phyloP scores from a whole-genome alignment of 2,329 filamentous ascomycete species.

The Xylaria digitata region DNA sequence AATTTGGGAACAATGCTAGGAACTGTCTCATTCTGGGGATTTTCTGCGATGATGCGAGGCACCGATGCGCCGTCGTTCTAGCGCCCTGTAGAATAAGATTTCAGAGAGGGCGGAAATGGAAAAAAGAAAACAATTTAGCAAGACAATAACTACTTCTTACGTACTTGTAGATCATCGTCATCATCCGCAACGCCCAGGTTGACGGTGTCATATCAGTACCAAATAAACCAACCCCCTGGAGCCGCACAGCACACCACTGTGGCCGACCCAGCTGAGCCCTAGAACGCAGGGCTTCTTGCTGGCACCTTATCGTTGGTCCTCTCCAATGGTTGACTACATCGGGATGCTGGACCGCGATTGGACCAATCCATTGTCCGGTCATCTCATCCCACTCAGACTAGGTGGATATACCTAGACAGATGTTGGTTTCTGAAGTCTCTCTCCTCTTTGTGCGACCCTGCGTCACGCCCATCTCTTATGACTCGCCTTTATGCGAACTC shows the following conservation, averaged over 20 bases:
- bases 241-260: background rate
- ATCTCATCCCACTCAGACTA: background rate
- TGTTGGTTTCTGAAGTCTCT: background rate
- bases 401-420: background rate
- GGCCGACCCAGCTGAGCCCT: slow-evolving; percentile 11
- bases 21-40: slow-evolving; percentile 4
- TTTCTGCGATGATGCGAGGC: slow-evolving; percentile 31
- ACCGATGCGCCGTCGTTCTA: slow-evolving; percentile 18
- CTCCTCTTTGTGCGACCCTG: slow-evolving; percentile 8
- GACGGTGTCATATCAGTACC: slow-evolving; percentile 11
- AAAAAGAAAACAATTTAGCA: background rate
- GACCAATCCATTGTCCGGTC: slow-evolving; percentile 9
- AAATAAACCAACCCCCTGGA: background rate
- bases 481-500: slow-evolving; percentile 17
- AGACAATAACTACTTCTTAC: background rate
- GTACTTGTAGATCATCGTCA: slow-evolving; percentile 13
- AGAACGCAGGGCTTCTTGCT: slow-evolving; percentile 10
- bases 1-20: slow-evolving; percentile 6
- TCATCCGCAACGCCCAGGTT: slow-evolving; percentile 22
- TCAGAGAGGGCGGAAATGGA: background rate
- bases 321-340: slow-evolving; percentile 2
- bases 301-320: slow-evolving; percentile 21
- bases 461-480: slow-evolving; percentile 16
- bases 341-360: slow-evolving; percentile 14
- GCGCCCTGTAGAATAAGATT: background rate